A percentile compares a stretch with the other conserved stretches of the same genome.
Conservation (phyloP, 306 rosid species). For the Begonia fuchsioides region DNA sequence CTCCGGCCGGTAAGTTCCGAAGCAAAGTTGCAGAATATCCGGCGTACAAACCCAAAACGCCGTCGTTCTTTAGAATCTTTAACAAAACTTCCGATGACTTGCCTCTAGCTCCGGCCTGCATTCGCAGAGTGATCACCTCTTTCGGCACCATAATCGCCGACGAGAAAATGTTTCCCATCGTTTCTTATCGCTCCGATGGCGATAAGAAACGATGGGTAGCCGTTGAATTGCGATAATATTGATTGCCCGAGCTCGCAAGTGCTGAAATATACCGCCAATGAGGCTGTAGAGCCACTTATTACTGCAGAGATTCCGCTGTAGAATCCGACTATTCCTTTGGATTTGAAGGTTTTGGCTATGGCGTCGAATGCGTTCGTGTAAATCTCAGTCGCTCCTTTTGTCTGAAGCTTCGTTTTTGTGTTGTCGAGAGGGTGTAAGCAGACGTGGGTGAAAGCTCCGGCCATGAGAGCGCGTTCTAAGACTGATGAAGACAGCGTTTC, state of each 20-base stretch:
- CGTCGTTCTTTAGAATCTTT: slow-evolving; percentile 50
- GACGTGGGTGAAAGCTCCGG: slow-evolving; percentile 93
- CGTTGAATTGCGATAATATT: slow-evolving; percentile 24
- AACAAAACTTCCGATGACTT: slow-evolving; percentile 56
- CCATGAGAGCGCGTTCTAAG: slow-evolving; percentile 68
- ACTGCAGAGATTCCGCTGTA: slow-evolving; percentile 85
- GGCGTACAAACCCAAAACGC: slow-evolving; percentile 59
- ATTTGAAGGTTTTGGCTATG: slow-evolving; percentile 42
- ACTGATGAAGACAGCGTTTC: slow-evolving; percentile 37
- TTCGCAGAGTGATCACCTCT: slow-evolving; percentile 75
- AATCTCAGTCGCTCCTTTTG: slow-evolving; percentile 62
- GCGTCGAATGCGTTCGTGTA: slow-evolving; percentile 65
- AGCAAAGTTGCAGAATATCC: slow-evolving; percentile 76
- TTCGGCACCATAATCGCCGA: slow-evolving; percentile 90
- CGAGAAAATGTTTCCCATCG: slow-evolving; percentile 72
- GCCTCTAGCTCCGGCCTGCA: slow-evolving; percentile 76
- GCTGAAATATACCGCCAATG: slow-evolving; percentile 78
- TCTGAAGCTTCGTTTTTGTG: slow-evolving; percentile 73
- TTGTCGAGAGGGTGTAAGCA: slow-evolving; percentile 83
- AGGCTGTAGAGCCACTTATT: slow-evolving; percentile 66
- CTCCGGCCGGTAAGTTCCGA: slow-evolving; percentile 76
- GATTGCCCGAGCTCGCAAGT: slow-evolving; percentile 86
- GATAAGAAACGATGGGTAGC: slow-evolving; percentile 41
- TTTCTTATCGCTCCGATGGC: slow-evolving; percentile 91
- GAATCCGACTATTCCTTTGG: slow-evolving; percentile 52